A percentile compares a stretch with the other conserved stretches of the same genome.
These are phyloP conservation scores for Chlamydomonas sp. DNA, from an alignment of 139 green algal species.

Conservation along the genomic window DNA sequence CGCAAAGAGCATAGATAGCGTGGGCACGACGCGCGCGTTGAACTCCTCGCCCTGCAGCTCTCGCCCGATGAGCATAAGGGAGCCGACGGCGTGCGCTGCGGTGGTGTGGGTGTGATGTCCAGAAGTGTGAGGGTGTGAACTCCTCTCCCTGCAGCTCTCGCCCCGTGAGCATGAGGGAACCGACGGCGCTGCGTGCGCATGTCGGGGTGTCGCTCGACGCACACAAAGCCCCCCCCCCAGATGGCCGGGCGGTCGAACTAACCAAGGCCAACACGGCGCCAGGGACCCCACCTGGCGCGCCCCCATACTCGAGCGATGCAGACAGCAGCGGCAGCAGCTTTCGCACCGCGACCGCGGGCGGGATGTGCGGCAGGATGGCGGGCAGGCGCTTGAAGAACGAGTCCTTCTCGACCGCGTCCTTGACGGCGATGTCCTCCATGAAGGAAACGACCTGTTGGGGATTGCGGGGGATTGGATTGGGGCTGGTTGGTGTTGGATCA, in stretches of 20 bases:
- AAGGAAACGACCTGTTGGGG: slow-evolving; percentile 80
- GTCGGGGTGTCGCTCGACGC: no score
- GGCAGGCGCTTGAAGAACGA: slow-evolving; percentile 67
- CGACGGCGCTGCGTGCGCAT: no score
- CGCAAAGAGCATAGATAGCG: slow-evolving; percentile 79
- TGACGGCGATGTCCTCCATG: slow-evolving; percentile 84
- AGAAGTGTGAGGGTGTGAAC: no score
- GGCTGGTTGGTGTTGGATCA: no score
- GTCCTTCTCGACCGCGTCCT: slow-evolving; percentile 75
- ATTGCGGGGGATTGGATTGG: no score
- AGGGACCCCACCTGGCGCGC: no score
- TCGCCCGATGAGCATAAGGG: slow-evolving; percentile 71
- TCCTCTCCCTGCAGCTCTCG: no score
- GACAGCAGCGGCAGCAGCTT: slow-evolving; percentile 90
- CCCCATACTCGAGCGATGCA: slow-evolving; percentile 81
- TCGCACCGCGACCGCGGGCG: slow-evolving; percentile 55
- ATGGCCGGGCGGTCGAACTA: no score
- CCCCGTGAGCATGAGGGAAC: no score
- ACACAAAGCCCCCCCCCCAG: no score
- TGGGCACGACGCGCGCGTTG: slow-evolving; percentile 69
- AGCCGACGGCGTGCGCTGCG: slow-evolving; percentile 61
- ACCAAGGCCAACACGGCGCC: no score
- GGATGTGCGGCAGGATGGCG: slow-evolving; percentile 48
- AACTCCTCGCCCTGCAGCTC: slow-evolving; percentile 69
- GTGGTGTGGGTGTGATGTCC: no score